Base-by-base conservation (phyloP, 2,329 filamentous ascomycete species). In the Fusarium floridanum region DNA sequence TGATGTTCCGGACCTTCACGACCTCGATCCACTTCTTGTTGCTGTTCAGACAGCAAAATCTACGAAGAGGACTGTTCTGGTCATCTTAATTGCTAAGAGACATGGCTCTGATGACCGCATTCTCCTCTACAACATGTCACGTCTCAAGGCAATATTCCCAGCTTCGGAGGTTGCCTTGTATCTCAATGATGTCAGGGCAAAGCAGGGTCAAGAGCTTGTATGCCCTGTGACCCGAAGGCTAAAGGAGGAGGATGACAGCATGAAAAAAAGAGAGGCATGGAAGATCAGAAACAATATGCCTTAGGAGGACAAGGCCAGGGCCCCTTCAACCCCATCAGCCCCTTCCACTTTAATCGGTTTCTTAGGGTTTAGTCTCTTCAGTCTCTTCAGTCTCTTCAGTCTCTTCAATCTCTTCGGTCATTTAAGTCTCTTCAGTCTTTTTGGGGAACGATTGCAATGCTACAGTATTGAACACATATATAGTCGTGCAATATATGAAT, bases 1-100 rank as follows among this genome's bases (percentile, higher is more conserved):
- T 6, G 6, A 14, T 7, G 0, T 7, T 8, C 2, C 11, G 2
- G 3, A 14, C 3, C 2, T 45, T 45, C 2, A 14, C 1, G 3
- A 24, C 2, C 41, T 45, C 20, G 20, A 45, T 14, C 20, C 20
- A 7, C 20, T 45, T 45, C 41, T 45, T 22, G 20, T 45, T 45
- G 20, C 41, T 45, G 6, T 8, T 3, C 20, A 24, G 11, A 45
- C 3, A 16, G 20, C 20, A 24, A 45, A 45, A 12, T 6, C n/a
- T 45, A 24, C 20, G 3, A 8, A 14, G 11, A 45, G 6, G 11
- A 45, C 11, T 24, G 3, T 45, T 45, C 11, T 45, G 2, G 41
- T 12, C 20, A 45, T 45, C 20, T 45, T 45, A 14, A 45, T 45
- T 45, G 20, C 41, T 3, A 7, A 24, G 11, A 45, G 20, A 4